phyloP scores from a whole-genome alignment of 768 basidiomycete genomes.

The Boletus sp. region DNA sequence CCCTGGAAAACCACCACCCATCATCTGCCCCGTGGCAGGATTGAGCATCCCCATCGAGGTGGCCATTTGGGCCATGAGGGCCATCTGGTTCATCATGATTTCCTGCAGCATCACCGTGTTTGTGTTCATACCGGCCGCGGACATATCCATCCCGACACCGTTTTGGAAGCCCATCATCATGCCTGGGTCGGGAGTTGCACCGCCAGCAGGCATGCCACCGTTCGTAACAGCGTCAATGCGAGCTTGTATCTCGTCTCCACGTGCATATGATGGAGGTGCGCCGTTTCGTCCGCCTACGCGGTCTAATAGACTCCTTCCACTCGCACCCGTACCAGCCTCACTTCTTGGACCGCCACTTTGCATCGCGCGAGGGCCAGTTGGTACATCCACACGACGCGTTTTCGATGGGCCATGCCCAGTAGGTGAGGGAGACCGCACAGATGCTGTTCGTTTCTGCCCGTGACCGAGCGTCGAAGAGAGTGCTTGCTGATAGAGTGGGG shows the following conservation, averaged over 20 bases:
- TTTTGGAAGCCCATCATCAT: constrained; percentile 48
- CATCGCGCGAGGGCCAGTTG: constrained; percentile 88
- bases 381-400: constrained; percentile 69
- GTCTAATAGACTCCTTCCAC: constrained; percentile 71
- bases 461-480: constrained; percentile 54
- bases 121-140: constrained; percentile 51
- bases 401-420: constrained; percentile 68
- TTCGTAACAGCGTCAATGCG: constrained; percentile 77
- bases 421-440: constrained; percentile 63
- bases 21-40: constrained; percentile 55
- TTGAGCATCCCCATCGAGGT: constrained; percentile 77
- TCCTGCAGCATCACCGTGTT: constrained; percentile 80
- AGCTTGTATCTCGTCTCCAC: constrained; percentile 72
- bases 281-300: constrained; percentile 64
- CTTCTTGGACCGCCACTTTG: constrained; percentile 26
- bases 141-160: constrained; percentile 44
- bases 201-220: constrained; percentile 41
- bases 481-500: constrained; percentile 68
- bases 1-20: constrained; percentile 56
- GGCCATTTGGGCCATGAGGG: constrained; percentile 92
- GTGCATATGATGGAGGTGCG: constrained; percentile 31
- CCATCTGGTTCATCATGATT: constrained; percentile 91
- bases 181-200: constrained; percentile 24
- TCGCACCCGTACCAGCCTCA: constrained; percentile 19
- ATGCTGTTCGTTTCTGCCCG: constrained; percentile 63